These are phyloP conservation scores for Pueraria montana DNA, from an alignment of 306 rosid species.

Conservation along the genomic window DNA sequence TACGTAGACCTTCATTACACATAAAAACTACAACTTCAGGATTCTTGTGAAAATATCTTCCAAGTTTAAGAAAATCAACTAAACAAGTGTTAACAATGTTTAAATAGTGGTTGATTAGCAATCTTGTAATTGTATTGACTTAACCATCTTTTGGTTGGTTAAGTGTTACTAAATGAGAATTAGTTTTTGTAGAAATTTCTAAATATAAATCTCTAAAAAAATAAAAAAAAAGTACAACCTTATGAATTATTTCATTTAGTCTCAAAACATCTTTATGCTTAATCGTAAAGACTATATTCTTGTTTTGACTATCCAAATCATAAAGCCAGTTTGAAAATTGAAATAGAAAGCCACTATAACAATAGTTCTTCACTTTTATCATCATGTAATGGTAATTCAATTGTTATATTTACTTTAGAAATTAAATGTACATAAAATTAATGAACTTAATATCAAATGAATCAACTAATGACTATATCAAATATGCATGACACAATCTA, in stretches of 20 bases:
- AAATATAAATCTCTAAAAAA: neutral
- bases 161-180: neutral
- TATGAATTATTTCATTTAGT: neutral
- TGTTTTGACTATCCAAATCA: neutral
- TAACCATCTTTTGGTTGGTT: neutral
- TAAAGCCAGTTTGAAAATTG: neutral
- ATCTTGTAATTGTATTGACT: neutral
- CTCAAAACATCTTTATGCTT: neutral
- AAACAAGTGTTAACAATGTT: neutral
- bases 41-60: neutral
- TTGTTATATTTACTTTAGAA: neutral
- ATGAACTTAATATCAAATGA: neutral
- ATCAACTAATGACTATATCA: slow-evolving; percentile 2
- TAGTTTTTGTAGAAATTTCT: neutral
- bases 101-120: neutral
- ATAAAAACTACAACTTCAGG: neutral
- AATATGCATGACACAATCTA: neutral
- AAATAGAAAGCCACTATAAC: neutral
- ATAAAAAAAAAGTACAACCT: neutral
- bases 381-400: neutral
- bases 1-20: neutral
- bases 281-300: neutral
- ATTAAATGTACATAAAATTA: neutral
- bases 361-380: neutral
- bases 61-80: neutral